Evolutionary conservation across 805 yeast genomes (phyloP), one percentile per base, ranked within the genome.

Genomic region (Yarrowia sp.): DNA sequence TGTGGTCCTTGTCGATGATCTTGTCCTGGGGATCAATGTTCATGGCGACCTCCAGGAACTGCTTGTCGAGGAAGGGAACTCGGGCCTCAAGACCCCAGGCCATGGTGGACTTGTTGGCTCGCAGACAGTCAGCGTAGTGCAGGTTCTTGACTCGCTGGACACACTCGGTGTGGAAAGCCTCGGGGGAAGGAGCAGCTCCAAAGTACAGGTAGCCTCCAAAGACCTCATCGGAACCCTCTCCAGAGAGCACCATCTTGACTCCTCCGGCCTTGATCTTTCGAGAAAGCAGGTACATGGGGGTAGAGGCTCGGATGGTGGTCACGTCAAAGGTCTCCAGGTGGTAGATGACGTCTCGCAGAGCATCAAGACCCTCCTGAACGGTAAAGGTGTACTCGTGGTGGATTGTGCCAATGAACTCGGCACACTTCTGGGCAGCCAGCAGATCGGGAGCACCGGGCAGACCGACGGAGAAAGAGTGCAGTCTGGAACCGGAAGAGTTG

Each of bases 21-120:
- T 95, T 95, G 73, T 95, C 98, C 69, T 83, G 83, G 69, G 99
- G 98, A 79, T 89, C 88, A 75, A 95, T 89, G 88, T 89, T 88
- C 97, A 95, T 88, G 78, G 96, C 86, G 49, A 90, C 85, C 73
- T 93, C 90, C 78, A 95, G 81, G 84, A 95, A 95, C 76, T 87
- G 83, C 81, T 87, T 90, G 80, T 95, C 99, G 80, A 95, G 84
- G 89, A 95, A 95, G 71, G 99, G 99, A 71, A 95, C 99, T 81
- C 99, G 89, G 67, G 99, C 99, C 81, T 95, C 99, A 69, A 95
- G 84, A 78, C 99, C 99, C 99, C 99, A 95, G 48, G 99, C 98
- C 97, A 95, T 90, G 66, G 99, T 95, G 35, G 98, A 92, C 81
- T 95, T 95, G 89, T 95, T 95, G 69, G 99, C 99, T 79, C 99